Conservation (phyloP, 1,284 basidiomycete species). For the Puccinia novopanici region DNA sequence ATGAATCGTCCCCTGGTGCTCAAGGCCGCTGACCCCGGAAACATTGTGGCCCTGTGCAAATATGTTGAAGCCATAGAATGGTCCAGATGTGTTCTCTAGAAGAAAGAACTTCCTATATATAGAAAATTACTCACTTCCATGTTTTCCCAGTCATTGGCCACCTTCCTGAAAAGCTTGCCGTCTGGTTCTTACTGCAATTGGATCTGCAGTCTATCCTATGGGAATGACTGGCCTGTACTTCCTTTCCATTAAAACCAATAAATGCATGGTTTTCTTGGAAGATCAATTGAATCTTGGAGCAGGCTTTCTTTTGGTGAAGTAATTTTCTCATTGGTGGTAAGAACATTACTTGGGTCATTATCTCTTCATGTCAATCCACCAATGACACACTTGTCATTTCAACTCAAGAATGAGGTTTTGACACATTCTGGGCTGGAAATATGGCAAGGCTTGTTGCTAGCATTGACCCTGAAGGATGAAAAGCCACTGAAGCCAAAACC, state of each 20-base stretch:
- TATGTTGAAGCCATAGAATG: slow-evolving; percentile 39
- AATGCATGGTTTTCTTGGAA: not conserved
- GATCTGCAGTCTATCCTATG: slow-evolving; percentile 30
- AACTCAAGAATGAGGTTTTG: slow-evolving; percentile 33
- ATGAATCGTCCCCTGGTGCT: too few relatives aligned
- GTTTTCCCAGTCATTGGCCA: slow-evolving; percentile 19
- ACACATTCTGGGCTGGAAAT: slow-evolving; percentile 13
- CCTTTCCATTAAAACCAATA: not conserved
- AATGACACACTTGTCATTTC: not conserved
- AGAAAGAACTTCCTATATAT: not conserved
- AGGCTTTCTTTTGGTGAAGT: not conserved
- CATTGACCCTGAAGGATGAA: slow-evolving; percentile 38
- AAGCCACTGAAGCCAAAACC: slow-evolving; percentile 28
- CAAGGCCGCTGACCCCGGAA: slow-evolving; percentile 31
- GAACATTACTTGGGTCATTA: not conserved
- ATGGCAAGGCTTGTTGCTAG: slow-evolving; percentile 20
- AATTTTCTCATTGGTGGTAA: slow-evolving; percentile 21
- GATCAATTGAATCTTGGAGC: too few relatives aligned
- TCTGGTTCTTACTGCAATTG: slow-evolving; percentile 35
- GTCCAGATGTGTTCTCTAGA: slow-evolving; percentile 4
- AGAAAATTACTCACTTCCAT: too few relatives aligned
- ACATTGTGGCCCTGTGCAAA: slow-evolving; percentile 18
- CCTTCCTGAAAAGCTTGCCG: slow-evolving; percentile 30
- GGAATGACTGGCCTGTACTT: slow-evolving; percentile 18
- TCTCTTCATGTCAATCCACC: not conserved